phyloP scores from a whole-genome alignment of 306 rosid genomes.

The Parietaria judaica region DNA sequence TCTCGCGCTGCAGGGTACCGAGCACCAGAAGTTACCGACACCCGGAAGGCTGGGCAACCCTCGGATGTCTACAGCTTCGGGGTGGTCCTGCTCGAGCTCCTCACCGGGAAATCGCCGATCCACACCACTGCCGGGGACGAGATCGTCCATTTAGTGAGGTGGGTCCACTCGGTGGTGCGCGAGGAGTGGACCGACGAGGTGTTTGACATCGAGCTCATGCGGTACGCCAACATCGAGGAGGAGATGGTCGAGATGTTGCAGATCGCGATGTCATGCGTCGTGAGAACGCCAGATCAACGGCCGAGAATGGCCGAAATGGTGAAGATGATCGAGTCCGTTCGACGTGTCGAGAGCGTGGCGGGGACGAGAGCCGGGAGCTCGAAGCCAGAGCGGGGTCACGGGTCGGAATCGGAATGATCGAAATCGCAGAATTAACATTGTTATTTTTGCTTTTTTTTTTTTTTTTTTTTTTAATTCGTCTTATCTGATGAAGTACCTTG shows the following conservation, averaged over 20 bases:
- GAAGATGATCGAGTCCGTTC: constrained; percentile 67
- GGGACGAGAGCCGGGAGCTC: constrained; percentile 41
- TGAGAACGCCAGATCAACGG: constrained; percentile 73
- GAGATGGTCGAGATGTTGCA: constrained; percentile 95
- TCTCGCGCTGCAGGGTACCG: constrained; percentile 86
- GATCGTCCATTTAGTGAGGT: constrained; percentile 80
- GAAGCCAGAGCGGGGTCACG: constrained; percentile 22
- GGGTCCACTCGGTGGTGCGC: constrained; percentile 96
- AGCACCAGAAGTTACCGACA: constrained; percentile 87
- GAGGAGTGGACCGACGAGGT: constrained; percentile 99
- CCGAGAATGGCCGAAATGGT: constrained; percentile 60
- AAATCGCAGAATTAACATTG: neutral
- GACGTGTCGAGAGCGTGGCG: constrained; percentile 42
- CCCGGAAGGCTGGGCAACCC: constrained; percentile 66
- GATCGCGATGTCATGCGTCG: constrained; percentile 80
- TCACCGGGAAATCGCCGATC: constrained; percentile 86
- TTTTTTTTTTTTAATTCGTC: neutral
- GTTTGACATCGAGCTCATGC: constrained; percentile 75
- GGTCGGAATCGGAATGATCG: constrained; percentile 19
- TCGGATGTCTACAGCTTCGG: constrained; percentile 86
- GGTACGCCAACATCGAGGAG: constrained; percentile 84
- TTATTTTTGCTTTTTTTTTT: neutral
- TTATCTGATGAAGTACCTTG: constrained; percentile 22
- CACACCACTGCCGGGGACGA: constrained; percentile 77
- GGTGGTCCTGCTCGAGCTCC: constrained; percentile 77